Evolutionary conservation across 1,284 basidiomycete genomes (phyloP).

Genomic region (Papiliotrema laurentii): DNA sequence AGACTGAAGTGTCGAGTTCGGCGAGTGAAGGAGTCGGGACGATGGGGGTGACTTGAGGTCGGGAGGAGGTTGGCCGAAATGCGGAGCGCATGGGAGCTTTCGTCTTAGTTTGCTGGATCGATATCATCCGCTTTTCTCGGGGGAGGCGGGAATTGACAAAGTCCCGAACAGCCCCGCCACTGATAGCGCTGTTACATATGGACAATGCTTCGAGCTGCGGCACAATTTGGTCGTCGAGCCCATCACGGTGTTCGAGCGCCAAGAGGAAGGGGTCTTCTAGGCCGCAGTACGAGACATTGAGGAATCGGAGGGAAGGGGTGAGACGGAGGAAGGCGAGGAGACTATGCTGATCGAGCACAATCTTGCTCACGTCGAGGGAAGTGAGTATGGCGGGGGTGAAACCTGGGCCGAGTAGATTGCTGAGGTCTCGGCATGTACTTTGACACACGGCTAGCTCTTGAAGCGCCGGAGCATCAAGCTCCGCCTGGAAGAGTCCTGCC

Average conservation of each 20-base stretch:
- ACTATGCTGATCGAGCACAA: constrained; percentile 4
- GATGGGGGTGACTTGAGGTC: neutral
- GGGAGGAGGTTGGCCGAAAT: neutral
- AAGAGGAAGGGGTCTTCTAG: constrained; percentile 28
- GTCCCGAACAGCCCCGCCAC: constrained; percentile 2
- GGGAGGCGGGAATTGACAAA: constrained; percentile 10
- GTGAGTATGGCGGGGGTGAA: constrained; percentile 13
- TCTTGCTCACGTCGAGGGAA: constrained; percentile 24
- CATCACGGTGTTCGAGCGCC: constrained; percentile 12
- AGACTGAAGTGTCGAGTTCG: neutral
- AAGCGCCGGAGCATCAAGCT: neutral
- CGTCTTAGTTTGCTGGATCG: no score
- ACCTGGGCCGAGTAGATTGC: constrained; percentile 8
- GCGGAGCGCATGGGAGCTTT: neutral
- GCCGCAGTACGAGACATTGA: constrained; percentile 23
- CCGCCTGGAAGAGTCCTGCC: neutral
- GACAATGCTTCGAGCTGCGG: constrained; percentile 30
- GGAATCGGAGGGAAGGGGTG: constrained; percentile 19
- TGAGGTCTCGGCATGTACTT: neutral
- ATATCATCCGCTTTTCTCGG: neutral
- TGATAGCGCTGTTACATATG: constrained; percentile 18
- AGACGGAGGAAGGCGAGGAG: constrained; percentile 8
- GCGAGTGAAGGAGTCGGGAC: neutral
- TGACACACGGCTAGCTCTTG: neutral
- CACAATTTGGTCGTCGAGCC: constrained; percentile 11